phyloP scores from a whole-genome alignment of 2,329 filamentous ascomycete genomes.

The Tolypocladium cylindrosporum region DNA sequence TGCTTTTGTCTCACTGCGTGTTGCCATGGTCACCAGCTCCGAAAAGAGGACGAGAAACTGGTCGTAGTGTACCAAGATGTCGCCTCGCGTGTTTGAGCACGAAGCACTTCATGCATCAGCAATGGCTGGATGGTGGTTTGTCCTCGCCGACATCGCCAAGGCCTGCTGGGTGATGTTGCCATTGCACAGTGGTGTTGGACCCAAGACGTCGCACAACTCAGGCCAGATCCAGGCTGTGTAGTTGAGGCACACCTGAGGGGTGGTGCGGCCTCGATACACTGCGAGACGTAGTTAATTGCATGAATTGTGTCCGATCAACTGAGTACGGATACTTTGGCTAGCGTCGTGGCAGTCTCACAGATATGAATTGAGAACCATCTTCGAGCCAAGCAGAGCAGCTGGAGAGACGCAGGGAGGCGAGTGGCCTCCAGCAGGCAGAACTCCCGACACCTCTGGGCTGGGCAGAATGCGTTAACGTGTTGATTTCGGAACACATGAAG shows the following conservation, averaged over 20 bases:
- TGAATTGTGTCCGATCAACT: neutral
- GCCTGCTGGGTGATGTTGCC: neutral
- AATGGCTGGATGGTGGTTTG: neutral
- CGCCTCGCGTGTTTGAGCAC: neutral
- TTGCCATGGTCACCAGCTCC: too few species aligned
- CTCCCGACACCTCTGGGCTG: too few species aligned
- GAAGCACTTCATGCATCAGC: neutral
- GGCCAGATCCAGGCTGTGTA: neutral
- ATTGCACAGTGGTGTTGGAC: neutral
- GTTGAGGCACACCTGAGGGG: neutral
- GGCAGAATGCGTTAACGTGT: too few species aligned
- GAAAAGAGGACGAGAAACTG: neutral
- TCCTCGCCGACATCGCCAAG: neutral
- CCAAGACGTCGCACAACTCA: neutral
- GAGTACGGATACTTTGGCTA: too few species aligned
- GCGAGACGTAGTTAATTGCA: neutral
- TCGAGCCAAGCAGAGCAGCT: too few species aligned
- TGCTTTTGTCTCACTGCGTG: neutral
- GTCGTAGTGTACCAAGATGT: neutral
- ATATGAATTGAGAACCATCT: too few species aligned
- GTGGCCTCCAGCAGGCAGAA: too few species aligned
- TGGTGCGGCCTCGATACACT: neutral
- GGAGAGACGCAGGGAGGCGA: too few species aligned
- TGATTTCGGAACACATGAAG: too few species aligned
- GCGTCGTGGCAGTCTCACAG: too few species aligned